These are phyloP conservation scores for Zygnema cylindricum DNA, from an alignment of 139 green algal species.

Conservation along the genomic window DNA sequence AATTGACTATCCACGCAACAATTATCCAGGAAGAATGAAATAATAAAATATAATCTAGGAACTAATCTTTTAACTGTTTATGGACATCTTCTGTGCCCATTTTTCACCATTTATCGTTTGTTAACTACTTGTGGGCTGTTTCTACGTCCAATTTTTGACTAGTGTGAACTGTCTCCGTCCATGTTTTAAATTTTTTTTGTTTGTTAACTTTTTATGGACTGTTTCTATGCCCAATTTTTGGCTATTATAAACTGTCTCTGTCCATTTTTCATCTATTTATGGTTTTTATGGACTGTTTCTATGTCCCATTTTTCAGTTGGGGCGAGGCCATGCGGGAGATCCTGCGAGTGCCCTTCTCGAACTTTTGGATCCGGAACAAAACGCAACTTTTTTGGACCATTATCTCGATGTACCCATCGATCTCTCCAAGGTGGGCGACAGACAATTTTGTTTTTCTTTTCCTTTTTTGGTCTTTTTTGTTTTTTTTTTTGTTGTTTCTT, in stretches of 20 bases:
- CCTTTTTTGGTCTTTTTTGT: background rate
- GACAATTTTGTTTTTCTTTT: background rate
- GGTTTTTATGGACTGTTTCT: background rate
- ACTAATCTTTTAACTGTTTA: too few species aligned
- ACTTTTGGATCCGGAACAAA: slow-evolving; percentile 98
- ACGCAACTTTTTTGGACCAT: slow-evolving; percentile 91
- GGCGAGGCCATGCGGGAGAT: slow-evolving; percentile 74
- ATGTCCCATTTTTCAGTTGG: slow-evolving; percentile 31
- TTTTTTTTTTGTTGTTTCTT: background rate
- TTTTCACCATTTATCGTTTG: too few species aligned
- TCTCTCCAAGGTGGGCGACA: slow-evolving; percentile 83
- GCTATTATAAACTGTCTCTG: background rate
- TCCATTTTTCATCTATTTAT: background rate
- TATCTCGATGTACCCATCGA: slow-evolving; percentile 97
- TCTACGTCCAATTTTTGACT: too few species aligned
- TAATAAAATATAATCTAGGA: too few species aligned
- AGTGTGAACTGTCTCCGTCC: too few species aligned
- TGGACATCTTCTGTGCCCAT: too few species aligned
- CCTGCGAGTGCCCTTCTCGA: slow-evolving; percentile 93
- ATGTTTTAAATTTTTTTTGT: too few species aligned
- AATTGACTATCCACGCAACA: too few species aligned
- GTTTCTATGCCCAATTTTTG: background rate
- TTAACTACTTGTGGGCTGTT: too few species aligned
- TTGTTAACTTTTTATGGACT: too few species aligned
- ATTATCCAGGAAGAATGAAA: too few species aligned